phyloP scores from a whole-genome alignment of 2,329 filamentous ascomycete species.

The Paraphoma sp. region DNA sequence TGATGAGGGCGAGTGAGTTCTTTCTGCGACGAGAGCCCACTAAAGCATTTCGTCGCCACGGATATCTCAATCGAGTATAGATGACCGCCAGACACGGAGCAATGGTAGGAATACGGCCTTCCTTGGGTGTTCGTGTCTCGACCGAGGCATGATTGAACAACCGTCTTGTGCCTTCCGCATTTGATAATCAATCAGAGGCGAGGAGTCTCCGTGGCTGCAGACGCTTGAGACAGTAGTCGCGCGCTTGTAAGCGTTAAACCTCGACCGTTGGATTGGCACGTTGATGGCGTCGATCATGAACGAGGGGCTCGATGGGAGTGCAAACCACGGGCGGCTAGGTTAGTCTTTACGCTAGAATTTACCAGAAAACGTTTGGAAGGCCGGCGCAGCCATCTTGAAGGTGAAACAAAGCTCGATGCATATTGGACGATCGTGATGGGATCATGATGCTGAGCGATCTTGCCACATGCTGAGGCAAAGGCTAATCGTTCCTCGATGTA shows the following conservation, averaged over 20 bases:
- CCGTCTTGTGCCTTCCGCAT: no score
- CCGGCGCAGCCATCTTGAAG: neutral
- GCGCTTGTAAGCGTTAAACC: neutral
- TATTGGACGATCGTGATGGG: neutral
- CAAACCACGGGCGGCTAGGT: neutral
- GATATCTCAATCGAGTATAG: no score
- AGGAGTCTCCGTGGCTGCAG: neutral
- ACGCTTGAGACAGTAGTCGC: neutral
- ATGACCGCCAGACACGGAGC: no score
- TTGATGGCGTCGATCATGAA: neutral
- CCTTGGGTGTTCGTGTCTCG: no score
- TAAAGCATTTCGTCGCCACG: no score
- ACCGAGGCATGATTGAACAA: no score
- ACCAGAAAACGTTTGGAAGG: neutral
- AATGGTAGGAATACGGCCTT: no score
- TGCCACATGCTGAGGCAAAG: neutral
- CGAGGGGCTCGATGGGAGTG: neutral
- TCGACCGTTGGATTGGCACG: neutral
- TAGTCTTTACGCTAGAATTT: neutral
- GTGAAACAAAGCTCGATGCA: neutral
- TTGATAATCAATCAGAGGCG: neutral
- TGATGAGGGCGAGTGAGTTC: neutral
- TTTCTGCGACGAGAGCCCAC: neutral
- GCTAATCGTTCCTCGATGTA: neutral
- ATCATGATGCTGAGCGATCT: no score